Percentiles rank a stretch among this genome's conserved stretches.
phyloP scores from a whole-genome alignment of 2,329 filamentous ascomycete genomes.

The Pestalotiopsis sp. region DNA sequence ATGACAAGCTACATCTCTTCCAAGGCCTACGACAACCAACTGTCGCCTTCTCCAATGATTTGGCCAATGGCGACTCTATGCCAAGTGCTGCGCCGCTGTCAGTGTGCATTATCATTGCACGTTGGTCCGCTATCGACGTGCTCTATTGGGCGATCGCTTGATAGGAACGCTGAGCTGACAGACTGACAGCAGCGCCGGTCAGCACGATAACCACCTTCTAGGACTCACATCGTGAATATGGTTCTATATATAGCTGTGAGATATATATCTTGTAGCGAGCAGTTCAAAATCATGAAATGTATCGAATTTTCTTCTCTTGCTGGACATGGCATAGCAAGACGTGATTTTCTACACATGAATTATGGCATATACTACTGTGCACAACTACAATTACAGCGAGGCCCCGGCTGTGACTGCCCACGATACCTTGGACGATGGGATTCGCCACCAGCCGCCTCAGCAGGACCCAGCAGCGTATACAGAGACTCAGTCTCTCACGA shows the following conservation, averaged over 20 bases:
- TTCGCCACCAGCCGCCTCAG: neutral
- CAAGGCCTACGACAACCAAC: neutral
- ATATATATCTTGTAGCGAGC: neutral
- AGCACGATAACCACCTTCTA: neutral
- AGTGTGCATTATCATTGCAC: neutral
- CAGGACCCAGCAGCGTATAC: neutral
- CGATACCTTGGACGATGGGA: neutral
- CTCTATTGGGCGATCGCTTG: neutral
- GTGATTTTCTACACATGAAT: neutral
- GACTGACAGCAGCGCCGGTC: neutral
- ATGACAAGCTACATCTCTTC: neutral
- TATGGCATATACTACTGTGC: slow-evolving; percentile 10
- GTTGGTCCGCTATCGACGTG: neutral
- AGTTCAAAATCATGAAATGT: neutral
- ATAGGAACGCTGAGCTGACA: neutral
- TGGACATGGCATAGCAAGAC: neutral
- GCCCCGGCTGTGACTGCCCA: neutral
- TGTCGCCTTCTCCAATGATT: neutral
- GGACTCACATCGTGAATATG: neutral
- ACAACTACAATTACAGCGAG: neutral
- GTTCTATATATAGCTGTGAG: neutral
- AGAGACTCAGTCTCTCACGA: slow-evolving; percentile 4
- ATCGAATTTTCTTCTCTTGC: neutral
- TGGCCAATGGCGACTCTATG: neutral
- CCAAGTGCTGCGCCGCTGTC: neutral